A percentile compares a stretch with the other conserved stretches of the same genome.
Conservation (phyloP, 192 early-diverging fungal species). For the Coemansia erecta region DNA sequence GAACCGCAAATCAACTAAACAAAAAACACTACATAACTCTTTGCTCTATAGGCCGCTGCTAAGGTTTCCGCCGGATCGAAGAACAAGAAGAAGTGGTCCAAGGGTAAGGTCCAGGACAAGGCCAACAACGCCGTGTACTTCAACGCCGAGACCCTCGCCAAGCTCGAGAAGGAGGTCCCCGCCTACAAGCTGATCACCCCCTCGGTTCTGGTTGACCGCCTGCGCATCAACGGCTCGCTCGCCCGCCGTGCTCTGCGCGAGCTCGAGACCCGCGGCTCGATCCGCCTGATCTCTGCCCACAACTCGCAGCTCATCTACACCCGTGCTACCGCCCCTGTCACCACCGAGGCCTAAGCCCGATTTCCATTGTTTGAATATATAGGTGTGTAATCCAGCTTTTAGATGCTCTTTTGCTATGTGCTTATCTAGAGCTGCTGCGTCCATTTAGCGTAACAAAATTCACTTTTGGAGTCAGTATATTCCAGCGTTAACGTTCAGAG, state of each 20-base stretch:
- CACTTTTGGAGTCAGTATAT: too few relatives aligned
- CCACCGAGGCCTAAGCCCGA: conserved; percentile 33
- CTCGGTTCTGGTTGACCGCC: conserved; percentile 97
- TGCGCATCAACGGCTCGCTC: conserved; percentile 95
- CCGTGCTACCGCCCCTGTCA: conserved; percentile 45
- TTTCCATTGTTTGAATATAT: conserved; percentile 5
- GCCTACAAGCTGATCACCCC: conserved; percentile 99
- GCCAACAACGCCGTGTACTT: conserved; percentile 99
- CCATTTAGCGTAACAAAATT: too few relatives aligned
- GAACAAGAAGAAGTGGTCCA: conserved; percentile 97
- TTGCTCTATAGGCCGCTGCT: conserved; percentile 33
- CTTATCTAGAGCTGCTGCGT: too few relatives aligned
- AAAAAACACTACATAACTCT: neutral
- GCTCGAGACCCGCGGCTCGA: conserved; percentile 86
- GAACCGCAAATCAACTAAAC: neutral
- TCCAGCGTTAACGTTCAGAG: too few relatives aligned
- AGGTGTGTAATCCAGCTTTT: too few relatives aligned
- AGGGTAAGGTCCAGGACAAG: conserved; percentile 99
- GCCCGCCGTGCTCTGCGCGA: conserved; percentile 94
- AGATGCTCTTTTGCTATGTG: too few relatives aligned
- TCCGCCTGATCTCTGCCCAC: conserved; percentile 89
- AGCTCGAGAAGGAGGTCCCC: conserved; percentile 99
- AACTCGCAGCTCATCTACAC: conserved; percentile 88
- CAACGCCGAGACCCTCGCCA: conserved; percentile 96
- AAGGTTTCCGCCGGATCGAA: conserved; percentile 35